These are phyloP conservation scores for Ophiocordyceps camponoti-floridani DNA, from an alignment of 2,329 filamentous ascomycete genomes.

Conservation along the genomic window DNA sequence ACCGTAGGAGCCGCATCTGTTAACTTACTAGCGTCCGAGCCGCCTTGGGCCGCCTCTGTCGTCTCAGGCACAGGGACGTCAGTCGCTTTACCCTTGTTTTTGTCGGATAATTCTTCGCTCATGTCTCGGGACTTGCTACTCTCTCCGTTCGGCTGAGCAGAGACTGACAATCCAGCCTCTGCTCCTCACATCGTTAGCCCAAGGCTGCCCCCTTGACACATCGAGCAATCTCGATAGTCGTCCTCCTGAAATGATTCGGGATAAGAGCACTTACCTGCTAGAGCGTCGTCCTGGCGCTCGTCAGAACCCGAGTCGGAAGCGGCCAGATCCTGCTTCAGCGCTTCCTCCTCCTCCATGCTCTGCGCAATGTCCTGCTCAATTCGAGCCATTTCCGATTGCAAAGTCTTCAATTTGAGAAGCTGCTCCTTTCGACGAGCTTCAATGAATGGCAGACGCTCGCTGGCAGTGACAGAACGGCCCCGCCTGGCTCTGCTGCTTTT, in stretches of 20 bases:
- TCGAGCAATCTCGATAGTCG: background rate
- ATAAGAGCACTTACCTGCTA: constrained; percentile 3
- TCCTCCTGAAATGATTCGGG: background rate
- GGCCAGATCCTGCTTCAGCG: constrained; percentile 11
- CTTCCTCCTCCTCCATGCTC: constrained; percentile 16
- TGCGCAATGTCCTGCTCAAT: constrained; percentile 29
- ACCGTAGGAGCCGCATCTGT: too few species aligned
- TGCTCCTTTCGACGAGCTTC: constrained; percentile 19
- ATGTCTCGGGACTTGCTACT: background rate
- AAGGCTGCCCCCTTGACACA: background rate
- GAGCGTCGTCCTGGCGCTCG: background rate
- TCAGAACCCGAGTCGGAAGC: constrained; percentile 6
- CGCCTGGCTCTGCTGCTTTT: constrained; percentile 4
- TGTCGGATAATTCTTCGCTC: background rate
- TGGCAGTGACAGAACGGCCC: constrained; percentile 15
- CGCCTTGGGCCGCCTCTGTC: background rate
- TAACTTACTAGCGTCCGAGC: background rate
- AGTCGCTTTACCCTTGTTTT: background rate
- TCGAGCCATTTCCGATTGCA: constrained; percentile 27
- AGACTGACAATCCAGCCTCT: background rate
- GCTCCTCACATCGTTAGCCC: background rate
- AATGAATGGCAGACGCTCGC: constrained; percentile 17
- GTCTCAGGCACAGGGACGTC: background rate
- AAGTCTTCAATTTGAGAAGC: constrained; percentile 24
- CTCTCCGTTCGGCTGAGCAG: background rate